phyloP scores from a whole-genome alignment of 495 filamentous ascomycete genomes.

The Penicillium dipodomyicola region DNA sequence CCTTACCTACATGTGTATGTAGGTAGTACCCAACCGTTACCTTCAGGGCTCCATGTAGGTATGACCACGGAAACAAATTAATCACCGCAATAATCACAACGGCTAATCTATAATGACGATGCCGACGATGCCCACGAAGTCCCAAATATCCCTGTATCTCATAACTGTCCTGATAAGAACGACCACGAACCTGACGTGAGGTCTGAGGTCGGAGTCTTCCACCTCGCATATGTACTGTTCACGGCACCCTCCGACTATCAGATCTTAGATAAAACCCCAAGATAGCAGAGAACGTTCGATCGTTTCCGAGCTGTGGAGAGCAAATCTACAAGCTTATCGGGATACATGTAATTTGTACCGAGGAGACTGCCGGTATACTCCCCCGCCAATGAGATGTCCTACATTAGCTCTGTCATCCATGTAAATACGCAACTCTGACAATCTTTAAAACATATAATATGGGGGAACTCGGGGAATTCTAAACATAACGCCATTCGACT shows the following conservation, averaged over 20 bases:
- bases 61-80: background rate
- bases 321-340: background rate
- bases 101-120: background rate
- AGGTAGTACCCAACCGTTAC: too few relatives aligned
- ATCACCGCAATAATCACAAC: background rate
- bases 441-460: background rate
- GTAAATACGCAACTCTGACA: background rate
- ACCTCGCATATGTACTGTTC: background rate
- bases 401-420: background rate
- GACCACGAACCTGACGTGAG: background rate
- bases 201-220: constrained; percentile 8
- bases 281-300: constrained; percentile 4
- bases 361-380: background rate
- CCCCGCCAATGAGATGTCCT: background rate
- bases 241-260: constrained; percentile 10
- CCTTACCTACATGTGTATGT: too few relatives aligned
- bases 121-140: background rate
- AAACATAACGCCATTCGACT: background rate
- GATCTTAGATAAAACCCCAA: constrained; percentile 10
- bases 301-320: background rate
- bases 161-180: constrained; percentile 1
- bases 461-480: background rate
- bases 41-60: too few relatives aligned
- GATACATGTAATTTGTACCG: background rate
- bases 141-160: background rate